Base-by-base conservation (phyloP, 257 asterid species). In the Coffea eugenioides region DNA sequence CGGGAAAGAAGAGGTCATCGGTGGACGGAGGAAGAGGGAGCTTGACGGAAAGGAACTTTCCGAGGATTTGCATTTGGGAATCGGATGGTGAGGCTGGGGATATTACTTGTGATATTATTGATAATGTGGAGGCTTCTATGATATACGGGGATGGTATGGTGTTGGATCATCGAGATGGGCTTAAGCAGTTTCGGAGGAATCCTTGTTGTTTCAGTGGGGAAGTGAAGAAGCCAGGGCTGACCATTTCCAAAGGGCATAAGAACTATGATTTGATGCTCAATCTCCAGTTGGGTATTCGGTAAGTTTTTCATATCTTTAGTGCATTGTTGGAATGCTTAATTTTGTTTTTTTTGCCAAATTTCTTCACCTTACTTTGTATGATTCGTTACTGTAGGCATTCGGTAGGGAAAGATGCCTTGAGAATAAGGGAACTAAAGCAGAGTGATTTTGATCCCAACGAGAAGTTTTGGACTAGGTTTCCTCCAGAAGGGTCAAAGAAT, bases 201-300 rank as follows among this genome's bases (percentile, higher is more conserved):
- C 92, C 97, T 39, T 83, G 90, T 71, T 87, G 82, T 78, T 84
- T 86, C 43, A 84, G 83, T 71, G 92, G 89, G 78, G 99, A 96
- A 81, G 93, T 80, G 77, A 96, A 92, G 97, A 96, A 90, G 77
- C 96, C 98, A 0, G 98, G 99, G 51, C 88, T 83, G 77, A 92
- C 97, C 1, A 94, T 96, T 69, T 88, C 94, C 1, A 94, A 91
- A 83, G 99, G 98, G 84, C 99, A 96, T 81, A 96, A 92, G 90
- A 92, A 94, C 80, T 96, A 96, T 59, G 97, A 91, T 56, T 87
- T 96, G 83, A 96, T 96, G 98, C 98, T 96, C 65, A 96, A 94
- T 89, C 97, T 96, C 82, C 99, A 96, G 79, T 76, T 96, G 92
- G 99, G 99, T 41, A 96, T 94, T 65, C 90, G 99, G 99, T 94